Evolutionary conservation across 2,329 filamentous ascomycete genomes (phyloP), one percentile per base, ranked within the genome.

Genomic region (Escovopsis sp.): DNA sequence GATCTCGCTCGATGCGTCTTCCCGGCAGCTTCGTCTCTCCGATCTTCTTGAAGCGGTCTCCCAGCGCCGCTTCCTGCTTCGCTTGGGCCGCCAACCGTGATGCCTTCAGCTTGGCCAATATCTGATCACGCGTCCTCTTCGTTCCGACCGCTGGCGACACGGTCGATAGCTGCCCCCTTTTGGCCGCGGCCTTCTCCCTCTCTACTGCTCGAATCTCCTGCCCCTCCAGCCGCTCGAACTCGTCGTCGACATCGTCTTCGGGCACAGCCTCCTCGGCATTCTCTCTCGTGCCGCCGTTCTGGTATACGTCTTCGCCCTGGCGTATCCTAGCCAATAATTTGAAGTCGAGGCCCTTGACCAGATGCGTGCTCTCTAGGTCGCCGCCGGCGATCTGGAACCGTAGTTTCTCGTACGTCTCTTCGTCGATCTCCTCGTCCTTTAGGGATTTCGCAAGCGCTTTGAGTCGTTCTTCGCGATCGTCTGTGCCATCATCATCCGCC

Each of bases 311-410:
- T 58, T 87, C 83, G 35, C 82, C 84, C 43, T 70, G 72, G 46
- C 73, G 72, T 46, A 83, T 71, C 50, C 79, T 70, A 58, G 83
- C 75, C 26, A 88, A 65, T 11, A 96, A 66, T 59, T 83, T 82
- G 58, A 86, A 83, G 61, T 98, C 91, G 40, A 98, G 63, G 0
- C 91, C 91, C 57, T 95, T 96, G 39, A 96, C 81, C 49, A 95
- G 63, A 68, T 94, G 86, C 12, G 87, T 94, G 52, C 78, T 85
- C 12, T 68, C 68, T 19, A 88, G 63, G 58, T 94, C 83, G 7
- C 88, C 89, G 4, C 87, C 88, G 1, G 85, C 75, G 43, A 95
- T 85, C 51, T 93, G 75, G 48, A 75, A 74, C 32, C 82, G 70
- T 35, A 89, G 60, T 52, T 73, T 77, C 53, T 89, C 80, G 58